Evolutionary conservation across 1,284 basidiomycete species (phyloP).

Genomic region (Tilletia walkeri): DNA sequence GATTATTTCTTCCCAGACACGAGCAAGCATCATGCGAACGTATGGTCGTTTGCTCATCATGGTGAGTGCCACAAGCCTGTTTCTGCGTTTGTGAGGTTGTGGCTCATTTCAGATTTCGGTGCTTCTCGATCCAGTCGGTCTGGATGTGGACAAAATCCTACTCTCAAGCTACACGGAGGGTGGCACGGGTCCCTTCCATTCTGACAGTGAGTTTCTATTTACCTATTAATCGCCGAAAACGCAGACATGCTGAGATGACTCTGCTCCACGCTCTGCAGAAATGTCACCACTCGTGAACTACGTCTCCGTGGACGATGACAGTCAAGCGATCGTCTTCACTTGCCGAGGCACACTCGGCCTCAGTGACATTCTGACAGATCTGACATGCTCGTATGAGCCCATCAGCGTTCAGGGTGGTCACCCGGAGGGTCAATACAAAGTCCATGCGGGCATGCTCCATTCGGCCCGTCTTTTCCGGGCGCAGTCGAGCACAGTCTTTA

Average conservation of each 20-base stretch:
- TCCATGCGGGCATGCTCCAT: constrained; percentile 61
- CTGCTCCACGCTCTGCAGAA: constrained; percentile 22
- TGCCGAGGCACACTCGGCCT: constrained; percentile 61
- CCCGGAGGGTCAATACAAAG: constrained; percentile 57
- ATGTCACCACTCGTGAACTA: constrained; percentile 59
- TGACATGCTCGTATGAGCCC: constrained; percentile 60
- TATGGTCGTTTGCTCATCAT: constrained; percentile 48
- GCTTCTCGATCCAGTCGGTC: constrained; percentile 48
- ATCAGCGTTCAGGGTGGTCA: constrained; percentile 58
- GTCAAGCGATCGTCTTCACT: constrained; percentile 59
- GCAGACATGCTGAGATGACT: no score
- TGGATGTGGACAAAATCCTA: constrained; percentile 59
- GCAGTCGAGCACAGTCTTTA: constrained; percentile 58
- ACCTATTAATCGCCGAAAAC: background rate
- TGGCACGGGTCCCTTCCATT: constrained; percentile 36
- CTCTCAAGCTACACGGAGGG: constrained; percentile 59
- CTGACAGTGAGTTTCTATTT: constrained; percentile 25
- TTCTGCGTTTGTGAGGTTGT: no score
- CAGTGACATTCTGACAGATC: constrained; percentile 61
- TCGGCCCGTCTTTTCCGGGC: constrained; percentile 58
- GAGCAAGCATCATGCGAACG: constrained; percentile 58
- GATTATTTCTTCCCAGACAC: constrained; percentile 60
- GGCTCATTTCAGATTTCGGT: background rate
- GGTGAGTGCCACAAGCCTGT: background rate
- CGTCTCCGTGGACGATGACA: constrained; percentile 59